Base-by-base conservation (phyloP, 1,139 yeast genomes). In the Candida sp. region DNA sequence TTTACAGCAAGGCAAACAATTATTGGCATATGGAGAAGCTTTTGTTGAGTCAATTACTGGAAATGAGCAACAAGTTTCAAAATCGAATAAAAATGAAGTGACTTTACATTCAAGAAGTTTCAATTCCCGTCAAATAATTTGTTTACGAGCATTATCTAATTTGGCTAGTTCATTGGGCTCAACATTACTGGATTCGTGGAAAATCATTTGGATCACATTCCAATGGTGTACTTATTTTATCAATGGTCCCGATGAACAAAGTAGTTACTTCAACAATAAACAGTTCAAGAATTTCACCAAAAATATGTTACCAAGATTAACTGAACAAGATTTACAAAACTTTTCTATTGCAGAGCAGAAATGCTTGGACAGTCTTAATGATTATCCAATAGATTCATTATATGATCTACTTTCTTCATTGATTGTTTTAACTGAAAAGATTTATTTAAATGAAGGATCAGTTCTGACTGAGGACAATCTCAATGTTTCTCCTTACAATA, bases 101-200 rank as follows among this genome's bases (percentile, higher is more conserved):
- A 22, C 7, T 5, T 44, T 50, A 22, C 47, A 43, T 42, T 62
- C 79, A 4, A 66, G 84, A 49, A 68, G 57, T 38, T 67, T 84
- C 44, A 81, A 81, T 50, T 64, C 85, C 0, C 69, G 95, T 43
- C 85, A 89, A 55, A 74, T 86, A 3, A 73, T 83, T n/a, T 82
- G 96, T 53, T 78, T 88, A 38, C 70, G 96, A 40, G 97, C 96
- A 0, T 63, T 91, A 38, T 68, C 84, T 3, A 86, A 88, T 48
- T 68, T 93, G 39, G 91, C 93, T 0, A 74, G 84, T 3, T 86
- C 96, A 0, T 63, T 91, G 23, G 97, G 97, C 0, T 77, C 91
- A 0, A 77, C 82, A 0, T 69, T 91, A 21, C 77, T 76, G 6
- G 59, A 65, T 1, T 80, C 88, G 23, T 93, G 98, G 98, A 63